Conservation (phyloP, 2,329 filamentous ascomycete species). For the Trichoderma brevicompactum region DNA sequence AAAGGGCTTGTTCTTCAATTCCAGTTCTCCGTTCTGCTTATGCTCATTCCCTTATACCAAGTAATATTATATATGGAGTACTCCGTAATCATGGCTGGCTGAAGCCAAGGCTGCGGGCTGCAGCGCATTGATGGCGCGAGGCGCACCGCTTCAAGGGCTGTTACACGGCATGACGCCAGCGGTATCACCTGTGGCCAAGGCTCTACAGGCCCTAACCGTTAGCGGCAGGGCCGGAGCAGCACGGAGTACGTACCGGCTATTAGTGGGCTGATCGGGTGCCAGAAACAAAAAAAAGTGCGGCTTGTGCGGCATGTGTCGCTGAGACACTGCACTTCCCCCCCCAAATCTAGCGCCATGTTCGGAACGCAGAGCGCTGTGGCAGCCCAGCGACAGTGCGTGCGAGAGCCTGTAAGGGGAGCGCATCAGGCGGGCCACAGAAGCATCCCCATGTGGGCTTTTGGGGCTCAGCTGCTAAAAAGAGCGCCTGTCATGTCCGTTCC, state of each 20-base stretch:
- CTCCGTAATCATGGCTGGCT: no score
- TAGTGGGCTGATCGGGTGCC: conserved; percentile 16
- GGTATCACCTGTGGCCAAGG: conserved; percentile 13
- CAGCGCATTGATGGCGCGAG: neutral
- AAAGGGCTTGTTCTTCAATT: no score
- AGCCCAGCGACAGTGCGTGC: neutral
- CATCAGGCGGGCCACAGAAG: conserved; percentile 1
- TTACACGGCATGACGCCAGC: conserved; percentile 22
- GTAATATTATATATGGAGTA: no score
- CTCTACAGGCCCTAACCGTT: conserved; percentile 1
- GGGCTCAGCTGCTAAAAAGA: conserved; percentile 21
- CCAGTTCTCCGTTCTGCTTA: no score
- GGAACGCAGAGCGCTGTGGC: neutral
- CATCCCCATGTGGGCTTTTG: conserved; percentile 18
- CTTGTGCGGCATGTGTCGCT: conserved; percentile 2
- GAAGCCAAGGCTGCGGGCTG: no score
- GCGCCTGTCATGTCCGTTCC: neutral
- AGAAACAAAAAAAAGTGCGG: neutral
- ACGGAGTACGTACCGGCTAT: neutral
- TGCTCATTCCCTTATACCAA: no score
- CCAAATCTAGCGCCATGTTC: neutral
- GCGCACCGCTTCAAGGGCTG: neutral
- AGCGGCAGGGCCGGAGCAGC: neutral
- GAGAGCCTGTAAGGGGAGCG: conserved; percentile 8
- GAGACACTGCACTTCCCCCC: neutral